phyloP scores from a whole-genome alignment of 2,329 filamentous ascomycete genomes.

The Trichothecium roseum region DNA sequence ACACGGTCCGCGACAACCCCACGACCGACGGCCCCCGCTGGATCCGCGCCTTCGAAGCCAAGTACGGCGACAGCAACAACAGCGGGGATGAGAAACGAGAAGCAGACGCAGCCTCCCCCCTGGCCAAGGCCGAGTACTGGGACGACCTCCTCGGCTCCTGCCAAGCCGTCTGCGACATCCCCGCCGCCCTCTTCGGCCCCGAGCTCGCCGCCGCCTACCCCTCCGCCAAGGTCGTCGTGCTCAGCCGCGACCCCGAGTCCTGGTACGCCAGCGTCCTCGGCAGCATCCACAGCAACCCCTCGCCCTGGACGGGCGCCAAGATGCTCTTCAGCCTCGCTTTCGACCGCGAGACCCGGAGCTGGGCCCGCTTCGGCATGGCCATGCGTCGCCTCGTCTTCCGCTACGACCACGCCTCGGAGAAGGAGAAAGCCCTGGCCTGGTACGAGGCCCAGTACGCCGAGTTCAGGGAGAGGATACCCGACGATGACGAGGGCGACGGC shows the following conservation, averaged over 20 bases:
- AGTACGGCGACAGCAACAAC: no score
- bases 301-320: conserved; percentile 6
- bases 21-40: conserved; percentile 15
- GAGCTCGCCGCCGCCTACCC: conserved; percentile 23
- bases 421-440: conserved; percentile 25
- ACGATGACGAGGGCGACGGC: no score
- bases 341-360: conserved; percentile 13
- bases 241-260: conserved; percentile 26
- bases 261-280: conserved; percentile 23
- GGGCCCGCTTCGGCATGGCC: conserved; percentile 15
- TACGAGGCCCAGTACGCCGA: conserved; percentile 25
- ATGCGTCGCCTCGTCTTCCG: conserved; percentile 15
- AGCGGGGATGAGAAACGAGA: no score
- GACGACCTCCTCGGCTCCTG: conserved; percentile 33
- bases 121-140: conserved; percentile 30
- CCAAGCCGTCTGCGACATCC: conserved; percentile 44
- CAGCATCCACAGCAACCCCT: conserved; percentile 11
- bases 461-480: conserved; percentile 21
- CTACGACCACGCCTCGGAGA: conserved; percentile 20
- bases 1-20: conserved; percentile 15
- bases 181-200: conserved; percentile 39
- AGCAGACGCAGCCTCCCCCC: conserved; percentile 14
- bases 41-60: conserved; percentile 20
- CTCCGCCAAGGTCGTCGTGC: conserved; percentile 26
- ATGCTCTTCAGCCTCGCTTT: conserved; percentile 19